These are phyloP conservation scores for Talaromyces sp. DNA, from an alignment of 2,329 filamentous ascomycete species.

Conservation along the genomic window DNA sequence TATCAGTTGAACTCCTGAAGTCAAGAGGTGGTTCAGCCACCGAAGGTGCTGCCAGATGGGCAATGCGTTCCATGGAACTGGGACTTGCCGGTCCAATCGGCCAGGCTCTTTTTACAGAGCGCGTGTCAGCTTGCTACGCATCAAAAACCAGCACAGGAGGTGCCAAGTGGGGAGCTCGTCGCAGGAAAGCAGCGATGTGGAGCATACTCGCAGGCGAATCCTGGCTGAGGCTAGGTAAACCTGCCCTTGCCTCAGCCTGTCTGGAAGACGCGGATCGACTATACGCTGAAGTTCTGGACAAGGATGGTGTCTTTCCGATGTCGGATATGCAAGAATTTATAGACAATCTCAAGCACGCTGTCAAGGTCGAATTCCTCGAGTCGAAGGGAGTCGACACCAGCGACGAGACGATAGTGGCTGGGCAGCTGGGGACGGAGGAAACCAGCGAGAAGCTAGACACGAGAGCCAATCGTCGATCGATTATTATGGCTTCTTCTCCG, in stretches of 20 bases:
- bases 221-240: conserved; percentile 75
- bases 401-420: conserved; percentile 25
- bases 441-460: conserved; percentile 54
- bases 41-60: conserved; percentile 86
- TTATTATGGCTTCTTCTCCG: conserved; percentile 45
- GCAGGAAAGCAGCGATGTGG: conserved; percentile 86
- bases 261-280: conserved; percentile 63
- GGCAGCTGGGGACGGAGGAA: conserved; percentile 31
- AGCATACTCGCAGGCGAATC: conserved; percentile 74
- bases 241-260: conserved; percentile 71
- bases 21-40: conserved; percentile 73
- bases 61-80: conserved; percentile 71
- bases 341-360: conserved; percentile 38
- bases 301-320: conserved; percentile 42
- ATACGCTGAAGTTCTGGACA: conserved; percentile 43
- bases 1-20: conserved; percentile 77
- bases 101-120: conserved; percentile 78
- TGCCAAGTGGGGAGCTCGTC: conserved; percentile 65
- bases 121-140: conserved; percentile 78
- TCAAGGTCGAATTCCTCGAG: conserved; percentile 42
- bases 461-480: conserved; percentile 52
- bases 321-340: conserved; percentile 49
- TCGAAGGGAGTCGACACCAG: conserved; percentile 33
- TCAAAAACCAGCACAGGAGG: conserved; percentile 65
- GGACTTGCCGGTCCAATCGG: conserved; percentile 70